Evolutionary conservation across 805 yeast genomes (phyloP).

Genomic region (Cyberlindnera samutprakarnensis): DNA sequence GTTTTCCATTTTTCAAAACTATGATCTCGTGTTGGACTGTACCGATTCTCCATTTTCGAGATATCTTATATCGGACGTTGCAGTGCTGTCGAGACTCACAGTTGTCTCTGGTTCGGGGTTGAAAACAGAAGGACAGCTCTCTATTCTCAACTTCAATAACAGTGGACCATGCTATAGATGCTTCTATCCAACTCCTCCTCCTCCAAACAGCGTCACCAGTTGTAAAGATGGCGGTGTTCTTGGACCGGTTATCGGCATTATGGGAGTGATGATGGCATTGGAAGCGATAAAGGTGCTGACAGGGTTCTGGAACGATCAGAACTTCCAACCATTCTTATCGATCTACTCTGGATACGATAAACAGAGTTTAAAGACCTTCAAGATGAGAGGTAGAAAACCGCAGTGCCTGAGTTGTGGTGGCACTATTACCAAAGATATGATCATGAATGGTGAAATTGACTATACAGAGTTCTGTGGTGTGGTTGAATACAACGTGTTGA

Average conservation of each 20-base stretch:
- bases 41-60: slow-evolving; percentile 89
- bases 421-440: slow-evolving; percentile 35
- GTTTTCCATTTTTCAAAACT: slow-evolving; percentile 48
- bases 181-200: slow-evolving; percentile 85
- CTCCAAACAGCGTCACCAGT: slow-evolving; percentile 70
- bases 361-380: slow-evolving; percentile 64
- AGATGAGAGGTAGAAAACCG: slow-evolving; percentile 62
- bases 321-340: slow-evolving; percentile 61
- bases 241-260: slow-evolving; percentile 92
- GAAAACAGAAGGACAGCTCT: slow-evolving; percentile 83
- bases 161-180: slow-evolving; percentile 93
- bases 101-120: slow-evolving; percentile 90
- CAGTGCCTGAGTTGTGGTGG: slow-evolving; percentile 60
- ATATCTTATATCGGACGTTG: slow-evolving; percentile 79
- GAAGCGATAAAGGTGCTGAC: slow-evolving; percentile 75
- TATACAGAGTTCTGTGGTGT: slow-evolving; percentile 76
- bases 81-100: slow-evolving; percentile 60
- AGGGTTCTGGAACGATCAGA: slow-evolving; percentile 40
- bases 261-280: slow-evolving; percentile 84
- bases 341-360: slow-evolving; percentile 61
- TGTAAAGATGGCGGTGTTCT: slow-evolving; percentile 93
- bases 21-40: slow-evolving; percentile 83
- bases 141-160: slow-evolving; percentile 58
- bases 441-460: slow-evolving; percentile 43
- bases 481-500: slow-evolving; percentile 37